phyloP scores from a whole-genome alignment of 495 filamentous ascomycete genomes.

The Penicillium bovifimosum region DNA sequence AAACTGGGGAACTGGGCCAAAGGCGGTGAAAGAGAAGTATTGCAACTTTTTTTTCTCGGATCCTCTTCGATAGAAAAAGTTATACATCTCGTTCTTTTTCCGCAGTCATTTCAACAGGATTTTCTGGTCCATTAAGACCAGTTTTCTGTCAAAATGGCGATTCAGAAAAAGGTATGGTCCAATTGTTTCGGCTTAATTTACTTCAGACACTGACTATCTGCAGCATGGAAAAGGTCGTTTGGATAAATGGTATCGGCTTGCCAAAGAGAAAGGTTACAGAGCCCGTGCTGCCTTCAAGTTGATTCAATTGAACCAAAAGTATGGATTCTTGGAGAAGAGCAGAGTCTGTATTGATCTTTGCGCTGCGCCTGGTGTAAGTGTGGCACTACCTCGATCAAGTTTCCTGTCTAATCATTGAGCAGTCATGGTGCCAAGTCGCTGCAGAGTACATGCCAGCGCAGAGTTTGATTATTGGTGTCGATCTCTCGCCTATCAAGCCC shows the following conservation, averaged over 20 bases:
- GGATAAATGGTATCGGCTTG: conserved; percentile 95
- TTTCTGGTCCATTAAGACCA: conserved; percentile 24
- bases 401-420: conserved; percentile 22
- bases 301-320: conserved; percentile 98
- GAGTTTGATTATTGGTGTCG: conserved; percentile 89
- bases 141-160: conserved; percentile 61
- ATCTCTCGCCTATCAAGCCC: conserved; percentile 91
- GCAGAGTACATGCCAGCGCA: conserved; percentile 89
- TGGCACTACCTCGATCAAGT: not conserved
- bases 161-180: conserved; percentile 79
- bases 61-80: conserved; percentile 6
- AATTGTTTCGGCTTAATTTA: not conserved
- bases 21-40: conserved; percentile 28
- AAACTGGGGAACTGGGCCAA: not conserved
- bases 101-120: conserved; percentile 10
- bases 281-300: conserved; percentile 97
- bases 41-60: conserved; percentile 24
- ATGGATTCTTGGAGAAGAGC: conserved; percentile 93
- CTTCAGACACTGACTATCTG: conserved; percentile 19
- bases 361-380: conserved; percentile 84
- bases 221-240: conserved; percentile 96
- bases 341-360: conserved; percentile 96
- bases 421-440: conserved; percentile 98
- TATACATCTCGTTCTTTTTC: conserved; percentile 21
- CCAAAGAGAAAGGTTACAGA: conserved; percentile 97